Conservation (phyloP, 2,329 filamentous ascomycete species). For the Xylaria sp. region DNA sequence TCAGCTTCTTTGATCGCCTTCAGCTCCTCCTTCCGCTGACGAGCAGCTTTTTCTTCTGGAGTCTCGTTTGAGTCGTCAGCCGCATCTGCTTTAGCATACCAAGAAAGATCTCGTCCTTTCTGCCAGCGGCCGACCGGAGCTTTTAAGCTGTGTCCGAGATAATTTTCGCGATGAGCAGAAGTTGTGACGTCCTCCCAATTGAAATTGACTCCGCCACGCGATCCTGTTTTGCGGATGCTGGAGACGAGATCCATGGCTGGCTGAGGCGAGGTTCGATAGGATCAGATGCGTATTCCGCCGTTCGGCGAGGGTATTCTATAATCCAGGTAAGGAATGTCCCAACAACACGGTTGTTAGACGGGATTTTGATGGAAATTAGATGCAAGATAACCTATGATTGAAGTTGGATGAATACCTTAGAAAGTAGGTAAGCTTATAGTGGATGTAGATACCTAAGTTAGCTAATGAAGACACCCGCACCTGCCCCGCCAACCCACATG, state of each 20-base stretch:
- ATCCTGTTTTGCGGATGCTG: conserved; percentile 88
- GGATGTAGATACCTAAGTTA: background rate
- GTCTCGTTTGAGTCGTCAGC: conserved; percentile 65
- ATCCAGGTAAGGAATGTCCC: background rate
- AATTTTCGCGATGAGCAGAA: conserved; percentile 87
- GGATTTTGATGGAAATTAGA: background rate
- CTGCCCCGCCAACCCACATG: conserved; percentile 26
- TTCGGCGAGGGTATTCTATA: background rate
- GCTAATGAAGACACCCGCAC: background rate
- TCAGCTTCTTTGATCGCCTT: conserved; percentile 84
- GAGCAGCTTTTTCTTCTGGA: conserved; percentile 65
- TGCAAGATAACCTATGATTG: background rate
- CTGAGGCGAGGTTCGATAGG: background rate
- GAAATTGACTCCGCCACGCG: conserved; percentile 93
- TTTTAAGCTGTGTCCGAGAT: conserved; percentile 89
- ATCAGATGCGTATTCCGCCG: background rate
- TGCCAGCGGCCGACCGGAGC: conserved; percentile 94
- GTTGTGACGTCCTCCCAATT: conserved; percentile 94
- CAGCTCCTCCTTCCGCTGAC: conserved; percentile 79
- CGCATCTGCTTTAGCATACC: conserved; percentile 70
- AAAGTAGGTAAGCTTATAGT: too few relatives aligned
- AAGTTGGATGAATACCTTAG: background rate
- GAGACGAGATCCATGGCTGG: conserved; percentile 87
- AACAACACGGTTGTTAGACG: background rate
- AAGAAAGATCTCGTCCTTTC: conserved; percentile 73